These are phyloP conservation scores for Phymatotrichopsis omnivora DNA, from an alignment of 2,329 filamentous ascomycete species.

Conservation along the genomic window DNA sequence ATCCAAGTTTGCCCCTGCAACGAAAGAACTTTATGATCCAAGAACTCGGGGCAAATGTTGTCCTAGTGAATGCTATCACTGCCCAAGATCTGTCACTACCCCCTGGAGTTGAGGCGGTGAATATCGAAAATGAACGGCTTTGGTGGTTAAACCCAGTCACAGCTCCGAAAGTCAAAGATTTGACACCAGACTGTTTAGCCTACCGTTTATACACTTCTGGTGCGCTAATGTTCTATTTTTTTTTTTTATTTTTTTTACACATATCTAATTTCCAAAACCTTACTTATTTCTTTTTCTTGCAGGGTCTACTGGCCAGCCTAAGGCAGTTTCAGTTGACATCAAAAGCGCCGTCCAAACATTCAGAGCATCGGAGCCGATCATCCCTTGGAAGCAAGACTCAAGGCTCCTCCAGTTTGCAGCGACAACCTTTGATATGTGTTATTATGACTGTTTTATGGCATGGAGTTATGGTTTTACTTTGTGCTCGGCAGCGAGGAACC, in stretches of 20 bases:
- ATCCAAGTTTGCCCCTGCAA: constrained; percentile 28
- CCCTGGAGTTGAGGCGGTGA: constrained; percentile 11
- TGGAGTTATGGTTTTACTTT: constrained; percentile 39
- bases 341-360: constrained; percentile 37
- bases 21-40: constrained; percentile 31
- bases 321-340: constrained; percentile 39
- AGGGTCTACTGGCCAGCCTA: constrained; percentile 38
- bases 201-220: constrained; percentile 40
- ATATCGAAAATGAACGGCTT: constrained; percentile 21
- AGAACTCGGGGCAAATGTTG: constrained; percentile 27
- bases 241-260: no score
- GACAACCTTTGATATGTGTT: constrained; percentile 40
- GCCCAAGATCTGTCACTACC: constrained; percentile 15
- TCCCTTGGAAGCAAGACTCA: constrained; percentile 37
- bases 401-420: constrained; percentile 39
- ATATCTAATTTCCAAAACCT: not conserved
- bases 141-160: constrained; percentile 13
- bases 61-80: constrained; percentile 18
- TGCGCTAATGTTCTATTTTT: constrained; percentile 1
- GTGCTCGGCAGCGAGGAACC: constrained; percentile 36
- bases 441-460: constrained; percentile 41
- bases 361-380: constrained; percentile 34
- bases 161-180: constrained; percentile 31
- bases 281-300: constrained; percentile 3
- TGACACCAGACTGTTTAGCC: constrained; percentile 34